These are phyloP conservation scores for Aspergillus affinis DNA, from an alignment of 495 filamentous ascomycete species.

Conservation along the genomic window DNA sequence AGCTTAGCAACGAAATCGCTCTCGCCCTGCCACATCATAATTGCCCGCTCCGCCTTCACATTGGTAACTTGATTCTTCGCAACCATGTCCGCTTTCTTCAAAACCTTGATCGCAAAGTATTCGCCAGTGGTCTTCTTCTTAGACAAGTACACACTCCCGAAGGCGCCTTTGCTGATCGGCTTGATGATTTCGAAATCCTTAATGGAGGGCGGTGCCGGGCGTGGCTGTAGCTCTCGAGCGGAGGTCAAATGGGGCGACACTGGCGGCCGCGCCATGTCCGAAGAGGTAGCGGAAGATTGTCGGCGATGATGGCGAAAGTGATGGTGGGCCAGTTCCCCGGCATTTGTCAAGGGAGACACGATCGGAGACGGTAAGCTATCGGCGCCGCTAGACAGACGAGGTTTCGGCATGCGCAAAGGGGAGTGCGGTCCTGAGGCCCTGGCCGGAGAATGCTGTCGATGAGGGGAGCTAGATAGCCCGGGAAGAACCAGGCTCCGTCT, in stretches of 20 bases:
- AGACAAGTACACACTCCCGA: constrained; percentile 94
- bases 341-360: constrained; percentile 80
- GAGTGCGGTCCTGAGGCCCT: constrained; percentile 75
- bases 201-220: constrained; percentile 89
- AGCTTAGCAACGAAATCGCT: constrained; percentile 98
- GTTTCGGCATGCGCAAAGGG: constrained; percentile 82
- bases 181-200: constrained; percentile 99
- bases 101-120: constrained; percentile 96
- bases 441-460: constrained; percentile 82
- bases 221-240: constrained; percentile 67
- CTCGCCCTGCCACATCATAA: constrained; percentile 99
- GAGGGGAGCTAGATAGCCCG: constrained; percentile 67
- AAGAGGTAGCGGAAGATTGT: constrained; percentile 87
- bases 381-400: constrained; percentile 69
- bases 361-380: constrained; percentile 83
- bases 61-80: constrained; percentile 99
- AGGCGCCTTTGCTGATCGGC: constrained; percentile 97
- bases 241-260: constrained; percentile 78
- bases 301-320: constrained; percentile 76
- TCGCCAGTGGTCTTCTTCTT: constrained; percentile 99
- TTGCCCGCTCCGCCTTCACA: constrained; percentile 97
- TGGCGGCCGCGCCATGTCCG: constrained; percentile 66
- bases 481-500: constrained; percentile 80
- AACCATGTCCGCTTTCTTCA: constrained; percentile 99
- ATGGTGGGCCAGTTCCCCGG: constrained; percentile 66